Evolutionary conservation across 164 flowering plant species (phyloP).

Genomic region (Litsea cubeba): DNA sequence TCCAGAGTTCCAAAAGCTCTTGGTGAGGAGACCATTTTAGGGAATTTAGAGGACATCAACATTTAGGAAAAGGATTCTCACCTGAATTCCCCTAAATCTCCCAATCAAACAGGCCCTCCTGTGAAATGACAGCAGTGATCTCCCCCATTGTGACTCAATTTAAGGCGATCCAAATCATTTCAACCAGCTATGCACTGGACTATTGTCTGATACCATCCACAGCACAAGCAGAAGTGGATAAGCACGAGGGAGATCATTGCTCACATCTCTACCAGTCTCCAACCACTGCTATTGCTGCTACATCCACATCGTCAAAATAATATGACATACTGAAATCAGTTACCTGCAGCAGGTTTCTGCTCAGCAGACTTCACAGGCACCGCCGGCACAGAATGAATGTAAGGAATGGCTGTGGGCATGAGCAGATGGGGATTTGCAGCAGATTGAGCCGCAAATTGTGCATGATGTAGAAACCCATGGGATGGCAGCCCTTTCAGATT

Average conservation of each 20-base stretch:
- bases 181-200: too few species aligned
- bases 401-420: slow-evolving; percentile 50
- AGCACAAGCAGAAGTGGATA: not conserved
- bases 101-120: too few species aligned
- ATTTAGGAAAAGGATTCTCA: too few species aligned
- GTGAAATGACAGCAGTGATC: not conserved
- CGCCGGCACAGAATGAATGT: slow-evolving; percentile 51
- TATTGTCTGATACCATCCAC: too few species aligned
- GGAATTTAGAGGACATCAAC: too few species aligned
- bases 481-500: slow-evolving; percentile 41
- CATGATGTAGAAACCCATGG: slow-evolving; percentile 40
- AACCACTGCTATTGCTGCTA: not conserved
- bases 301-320: not conserved
- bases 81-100: too few species aligned
- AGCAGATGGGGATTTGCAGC: slow-evolving; percentile 38
- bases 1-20: too few species aligned
- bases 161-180: not conserved
- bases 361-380: slow-evolving; percentile 70
- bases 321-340: slow-evolving; percentile 5
- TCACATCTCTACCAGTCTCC: not conserved
- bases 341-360: slow-evolving; percentile 80
- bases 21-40: too few species aligned
- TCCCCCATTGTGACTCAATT: not conserved
- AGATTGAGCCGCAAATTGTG: slow-evolving; percentile 40
- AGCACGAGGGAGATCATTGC: not conserved